A percentile compares a stretch with the other conserved stretches of the same genome.
Evolutionary conservation across 257 asterid species (phyloP).

Genomic region (Capsicum baccatum): DNA sequence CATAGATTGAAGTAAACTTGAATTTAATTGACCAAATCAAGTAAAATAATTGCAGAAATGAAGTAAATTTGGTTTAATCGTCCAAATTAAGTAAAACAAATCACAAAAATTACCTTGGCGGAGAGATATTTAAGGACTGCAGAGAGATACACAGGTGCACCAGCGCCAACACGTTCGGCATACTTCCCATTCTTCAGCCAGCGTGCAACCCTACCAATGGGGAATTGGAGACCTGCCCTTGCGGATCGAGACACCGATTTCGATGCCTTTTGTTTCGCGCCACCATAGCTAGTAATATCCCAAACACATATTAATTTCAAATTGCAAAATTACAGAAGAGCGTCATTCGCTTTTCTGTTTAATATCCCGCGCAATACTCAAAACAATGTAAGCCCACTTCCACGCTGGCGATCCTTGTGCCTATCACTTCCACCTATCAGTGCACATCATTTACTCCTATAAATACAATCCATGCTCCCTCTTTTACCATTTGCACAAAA

Average conservation of each 20-base stretch:
- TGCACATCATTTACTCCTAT: not conserved
- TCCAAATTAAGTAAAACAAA: not conserved
- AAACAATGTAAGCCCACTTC: not conserved
- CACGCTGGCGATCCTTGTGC: not conserved
- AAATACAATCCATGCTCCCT: not conserved
- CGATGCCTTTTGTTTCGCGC: not conserved
- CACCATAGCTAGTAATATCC: too few relatives aligned
- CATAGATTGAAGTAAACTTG: too few relatives aligned
- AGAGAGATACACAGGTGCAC: constrained; percentile 21
- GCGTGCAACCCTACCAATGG: constrained; percentile 22
- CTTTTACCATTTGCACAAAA: not conserved
- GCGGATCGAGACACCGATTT: constrained; percentile 16
- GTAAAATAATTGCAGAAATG: not conserved
- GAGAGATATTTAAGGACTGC: constrained; percentile 23
- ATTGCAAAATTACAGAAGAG: not conserved
- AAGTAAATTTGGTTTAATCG: not conserved
- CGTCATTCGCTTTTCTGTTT: too few relatives aligned
- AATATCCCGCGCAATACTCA: too few relatives aligned
- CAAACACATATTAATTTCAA: too few relatives aligned
- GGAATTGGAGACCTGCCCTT: constrained; percentile 26
- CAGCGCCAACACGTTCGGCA: constrained; percentile 28
- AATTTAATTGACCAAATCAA: too few relatives aligned
- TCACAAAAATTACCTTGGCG: not conserved
- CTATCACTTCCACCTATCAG: not conserved
- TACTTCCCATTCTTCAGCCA: constrained; percentile 11